phyloP scores from a whole-genome alignment of 169 alveolate species.

The Plasmodium gonderi region DNA sequence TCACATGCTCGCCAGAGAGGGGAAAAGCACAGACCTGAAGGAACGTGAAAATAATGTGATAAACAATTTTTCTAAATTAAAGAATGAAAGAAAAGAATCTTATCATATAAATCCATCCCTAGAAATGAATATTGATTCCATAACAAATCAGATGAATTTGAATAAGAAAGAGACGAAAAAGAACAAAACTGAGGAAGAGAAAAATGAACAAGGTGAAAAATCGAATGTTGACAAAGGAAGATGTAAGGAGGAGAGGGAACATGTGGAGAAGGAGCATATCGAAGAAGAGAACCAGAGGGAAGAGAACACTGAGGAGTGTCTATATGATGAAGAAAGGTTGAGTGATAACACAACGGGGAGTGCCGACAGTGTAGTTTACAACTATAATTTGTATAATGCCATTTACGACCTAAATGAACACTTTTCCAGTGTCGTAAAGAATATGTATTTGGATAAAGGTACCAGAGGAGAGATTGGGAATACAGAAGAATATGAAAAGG shows the following conservation, averaged over 20 bases:
- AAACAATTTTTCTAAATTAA: no score
- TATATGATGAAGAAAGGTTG: no score
- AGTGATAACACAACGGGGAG: conserved; percentile 20
- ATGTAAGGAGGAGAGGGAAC: background rate
- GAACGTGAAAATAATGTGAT: background rate
- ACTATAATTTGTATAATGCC: conserved; percentile 43
- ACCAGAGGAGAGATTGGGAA: background rate
- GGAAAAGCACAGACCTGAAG: background rate
- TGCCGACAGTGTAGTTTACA: conserved; percentile 64
- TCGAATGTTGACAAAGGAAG: background rate
- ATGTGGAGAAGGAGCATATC: background rate
- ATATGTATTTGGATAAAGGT: conserved; percentile 2
- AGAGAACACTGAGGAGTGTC: no score
- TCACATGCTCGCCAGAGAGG: background rate
- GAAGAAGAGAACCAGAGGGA: background rate
- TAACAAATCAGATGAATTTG: background rate
- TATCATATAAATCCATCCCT: no score
- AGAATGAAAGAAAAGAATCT: background rate
- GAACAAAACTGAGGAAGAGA: background rate
- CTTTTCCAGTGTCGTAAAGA: conserved; percentile 59
- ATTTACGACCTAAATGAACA: conserved; percentile 33
- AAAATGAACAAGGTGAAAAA: background rate
- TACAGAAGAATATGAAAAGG: background rate
- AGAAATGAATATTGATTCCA: no score
- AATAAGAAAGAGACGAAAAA: background rate